phyloP scores from a whole-genome alignment of 164 flowering plant species.

The Saururus chinensis region DNA sequence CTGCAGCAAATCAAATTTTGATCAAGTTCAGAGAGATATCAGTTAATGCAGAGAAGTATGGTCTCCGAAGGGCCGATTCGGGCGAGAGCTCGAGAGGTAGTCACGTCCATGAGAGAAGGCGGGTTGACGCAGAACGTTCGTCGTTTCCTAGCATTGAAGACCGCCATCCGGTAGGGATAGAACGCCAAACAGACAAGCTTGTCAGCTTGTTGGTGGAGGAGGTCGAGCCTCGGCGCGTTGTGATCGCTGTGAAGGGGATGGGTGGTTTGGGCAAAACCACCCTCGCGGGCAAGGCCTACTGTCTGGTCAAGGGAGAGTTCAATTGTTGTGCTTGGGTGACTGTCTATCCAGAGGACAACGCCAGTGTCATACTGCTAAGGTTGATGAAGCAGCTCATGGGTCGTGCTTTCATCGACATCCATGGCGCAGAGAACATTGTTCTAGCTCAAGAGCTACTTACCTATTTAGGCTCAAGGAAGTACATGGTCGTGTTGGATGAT shows the following conservation, averaged over 20 bases:
- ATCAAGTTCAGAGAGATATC: not conserved
- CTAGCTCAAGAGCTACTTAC: conserved; percentile 4
- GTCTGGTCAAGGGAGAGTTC: conserved; percentile 14
- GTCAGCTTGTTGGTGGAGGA: not conserved
- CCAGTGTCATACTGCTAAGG: conserved; percentile 13
- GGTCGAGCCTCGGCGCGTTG: not conserved
- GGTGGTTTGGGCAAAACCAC: conserved; percentile 60
- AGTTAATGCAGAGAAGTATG: not conserved
- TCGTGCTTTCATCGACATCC: not conserved
- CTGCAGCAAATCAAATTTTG: not conserved
- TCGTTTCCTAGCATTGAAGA: not conserved
- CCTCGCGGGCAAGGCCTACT: conserved; percentile 23
- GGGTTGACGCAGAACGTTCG: not conserved
- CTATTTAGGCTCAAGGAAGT: conserved; percentile 20
- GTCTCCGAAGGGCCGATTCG: not conserved
- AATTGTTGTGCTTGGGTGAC: conserved; percentile 28
- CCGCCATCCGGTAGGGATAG: not conserved
- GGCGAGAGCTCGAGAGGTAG: not conserved
- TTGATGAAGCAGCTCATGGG: conserved; percentile 16
- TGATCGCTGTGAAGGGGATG: conserved; percentile 38
- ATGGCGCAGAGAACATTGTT: not conserved
- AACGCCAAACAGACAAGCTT: not conserved
- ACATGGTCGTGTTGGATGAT: conserved; percentile 40
- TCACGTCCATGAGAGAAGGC: not conserved
- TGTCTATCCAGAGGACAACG: conserved; percentile 16